Evolutionary conservation across 1,284 basidiomycete genomes (phyloP), one percentile per base, ranked within the genome.

Genomic region (Anthracocystis walkeri): DNA sequence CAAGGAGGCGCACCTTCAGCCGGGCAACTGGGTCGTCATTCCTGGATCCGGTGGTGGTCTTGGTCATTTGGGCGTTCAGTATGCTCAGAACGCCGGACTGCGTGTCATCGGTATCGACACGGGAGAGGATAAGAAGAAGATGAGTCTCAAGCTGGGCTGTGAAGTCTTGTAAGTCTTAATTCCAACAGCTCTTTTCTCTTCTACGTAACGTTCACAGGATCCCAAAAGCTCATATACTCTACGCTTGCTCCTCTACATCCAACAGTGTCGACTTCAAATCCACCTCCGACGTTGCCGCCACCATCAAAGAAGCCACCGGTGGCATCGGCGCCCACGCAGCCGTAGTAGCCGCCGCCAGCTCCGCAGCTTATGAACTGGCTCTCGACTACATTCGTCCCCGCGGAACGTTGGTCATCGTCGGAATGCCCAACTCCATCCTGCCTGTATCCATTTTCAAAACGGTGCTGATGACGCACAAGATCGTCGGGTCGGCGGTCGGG

Each of bases 71-170:
- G 77, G 75, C 31, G 57, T 75, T 8, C 81, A 81, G 53, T 82
- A 78, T 40, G 82, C 81, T 23, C 45, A 35, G 7, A 54, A 64
- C 38, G 62, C 65, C 45, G 82, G 84, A 23, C 88, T 92, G 60
- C 89, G 90, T 23, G 91, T 93, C 35, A 90, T 95, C 71, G 93
- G 92, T 14, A 90, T 94, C 81, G 92, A 93, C 77, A 90, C 90
- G 3, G 92, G 93, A 33, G 89, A 86, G 4, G 91, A 91, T 71
- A 95, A 95, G 88, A 88, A 89, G 79, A 87, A 90, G 55, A 88
- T 94, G n/a, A 90, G 89, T 82, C 78, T 87, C 65, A 86, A 89
- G 29, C 90, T 94, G 57, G 93, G 93, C 48, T 92, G 92, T 1
- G 90, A 92, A 77, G 88, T 88, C 61, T 94, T 91, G 62, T 70